phyloP scores from a whole-genome alignment of 805 yeast species.

The Candida manassasensis region DNA sequence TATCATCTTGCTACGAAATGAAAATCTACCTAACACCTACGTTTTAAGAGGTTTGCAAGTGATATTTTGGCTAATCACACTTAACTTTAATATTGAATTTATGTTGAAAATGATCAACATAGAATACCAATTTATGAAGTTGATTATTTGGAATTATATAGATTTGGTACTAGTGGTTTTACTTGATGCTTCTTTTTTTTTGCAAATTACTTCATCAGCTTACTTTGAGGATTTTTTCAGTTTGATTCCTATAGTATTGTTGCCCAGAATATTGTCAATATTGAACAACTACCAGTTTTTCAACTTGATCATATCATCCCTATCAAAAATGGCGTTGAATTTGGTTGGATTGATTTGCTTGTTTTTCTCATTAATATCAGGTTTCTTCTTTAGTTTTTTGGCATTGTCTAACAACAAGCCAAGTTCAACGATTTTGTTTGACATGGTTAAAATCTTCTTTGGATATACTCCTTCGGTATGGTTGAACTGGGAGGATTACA shows the following conservation, averaged over 20 bases:
- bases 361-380: slow-evolving; percentile 46
- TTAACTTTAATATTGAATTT: slow-evolving; percentile 47
- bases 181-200: slow-evolving; percentile 29
- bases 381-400: slow-evolving; percentile 52
- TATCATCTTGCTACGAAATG: slow-evolving; percentile 19
- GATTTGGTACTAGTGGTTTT: slow-evolving; percentile 40
- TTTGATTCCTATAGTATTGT: slow-evolving; percentile 42
- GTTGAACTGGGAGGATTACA: slow-evolving; percentile 49
- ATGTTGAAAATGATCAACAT: slow-evolving; percentile 39
- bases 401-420: slow-evolving; percentile 39
- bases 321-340: slow-evolving; percentile 47
- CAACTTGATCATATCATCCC: slow-evolving; percentile 47
- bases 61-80: slow-evolving; percentile 40
- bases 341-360: slow-evolving; percentile 45
- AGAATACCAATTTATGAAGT: slow-evolving; percentile 41
- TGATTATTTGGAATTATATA: slow-evolving; percentile 51
- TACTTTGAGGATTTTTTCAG: slow-evolving; percentile 32
- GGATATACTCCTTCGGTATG: slow-evolving; percentile 61
- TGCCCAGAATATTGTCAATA: slow-evolving; percentile 47
- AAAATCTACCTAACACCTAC: slow-evolving; percentile 11
- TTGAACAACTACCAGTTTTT: slow-evolving; percentile 50
- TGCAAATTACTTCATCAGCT: slow-evolving; percentile 15
- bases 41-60: slow-evolving; percentile 19
- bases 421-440: slow-evolving; percentile 44
- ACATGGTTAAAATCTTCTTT: slow-evolving; percentile 47